These are phyloP conservation scores for Chionographis japonica DNA, from an alignment of 106 monocot genomes.

Conservation along the genomic window DNA sequence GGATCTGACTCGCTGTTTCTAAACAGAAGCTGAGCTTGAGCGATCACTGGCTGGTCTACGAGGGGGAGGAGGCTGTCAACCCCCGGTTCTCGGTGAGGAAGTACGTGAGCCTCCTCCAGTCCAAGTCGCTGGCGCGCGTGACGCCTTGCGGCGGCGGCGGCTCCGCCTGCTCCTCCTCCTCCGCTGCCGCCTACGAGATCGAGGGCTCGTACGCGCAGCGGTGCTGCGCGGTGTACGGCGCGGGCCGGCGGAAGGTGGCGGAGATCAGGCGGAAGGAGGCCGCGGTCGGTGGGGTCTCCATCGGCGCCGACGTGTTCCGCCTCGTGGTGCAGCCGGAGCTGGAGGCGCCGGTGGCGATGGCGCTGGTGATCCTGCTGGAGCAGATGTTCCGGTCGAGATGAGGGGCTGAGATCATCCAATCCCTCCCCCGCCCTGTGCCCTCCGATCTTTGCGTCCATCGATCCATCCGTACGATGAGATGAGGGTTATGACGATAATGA, in stretches of 20 bases:
- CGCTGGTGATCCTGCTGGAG: slow-evolving; percentile 37
- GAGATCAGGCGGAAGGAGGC: slow-evolving; percentile 48
- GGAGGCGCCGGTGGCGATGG: slow-evolving; percentile 40
- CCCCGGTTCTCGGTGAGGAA: slow-evolving; percentile 28
- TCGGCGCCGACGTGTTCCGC: slow-evolving; percentile 58
- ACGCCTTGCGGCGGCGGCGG: slow-evolving; percentile 5
- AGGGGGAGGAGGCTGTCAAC: slow-evolving; percentile 27
- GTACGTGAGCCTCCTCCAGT: slow-evolving; percentile 3
- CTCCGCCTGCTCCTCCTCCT: slow-evolving; percentile 6
- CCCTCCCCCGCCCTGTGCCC: too few relatives aligned
- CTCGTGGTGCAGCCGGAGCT: slow-evolving; percentile 42
- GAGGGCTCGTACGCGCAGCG: slow-evolving; percentile 52
- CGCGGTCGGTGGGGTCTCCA: slow-evolving; percentile 20
- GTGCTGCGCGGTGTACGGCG: slow-evolving; percentile 35
- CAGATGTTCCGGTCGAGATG: slow-evolving; percentile 17
- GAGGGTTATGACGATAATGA: too few relatives aligned
- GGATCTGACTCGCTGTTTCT: too few relatives aligned
- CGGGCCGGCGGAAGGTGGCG: slow-evolving; percentile 21
- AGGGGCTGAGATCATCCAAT: not conserved
- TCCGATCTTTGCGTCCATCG: too few relatives aligned
- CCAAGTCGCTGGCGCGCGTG: slow-evolving; percentile 43
- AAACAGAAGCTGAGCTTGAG: slow-evolving; percentile 14
- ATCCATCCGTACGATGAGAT: too few relatives aligned
- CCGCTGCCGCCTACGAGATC: slow-evolving; percentile 1
- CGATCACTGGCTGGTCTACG: slow-evolving; percentile 44